These are phyloP conservation scores for Pelomyxa schiedti DNA, from an alignment of 78 protist genomes.

Conservation along the genomic window DNA sequence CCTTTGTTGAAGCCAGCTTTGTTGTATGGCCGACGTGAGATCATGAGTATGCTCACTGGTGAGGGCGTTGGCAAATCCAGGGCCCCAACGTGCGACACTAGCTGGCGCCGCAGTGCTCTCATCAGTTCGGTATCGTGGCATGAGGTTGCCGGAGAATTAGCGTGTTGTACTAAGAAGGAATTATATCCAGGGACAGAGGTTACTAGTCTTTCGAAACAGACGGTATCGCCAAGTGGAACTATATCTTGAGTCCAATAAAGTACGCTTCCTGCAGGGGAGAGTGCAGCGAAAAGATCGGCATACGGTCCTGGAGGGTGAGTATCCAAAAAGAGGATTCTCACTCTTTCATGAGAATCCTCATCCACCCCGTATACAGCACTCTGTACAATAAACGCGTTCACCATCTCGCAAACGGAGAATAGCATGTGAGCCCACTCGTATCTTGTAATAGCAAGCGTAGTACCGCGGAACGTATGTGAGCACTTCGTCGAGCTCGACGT, in stretches of 20 bases:
- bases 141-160: not conserved
- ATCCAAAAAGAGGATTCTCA: not conserved
- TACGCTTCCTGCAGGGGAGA: not conserved
- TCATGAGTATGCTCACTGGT: not conserved
- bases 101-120: not conserved
- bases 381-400: not conserved
- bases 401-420: not conserved
- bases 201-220: not conserved
- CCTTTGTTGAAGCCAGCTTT: not conserved
- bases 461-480: too few relatives aligned
- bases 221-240: not conserved
- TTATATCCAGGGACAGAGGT: not conserved
- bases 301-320: not conserved
- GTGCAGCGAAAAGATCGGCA: not conserved
- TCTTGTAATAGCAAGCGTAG: not conserved
- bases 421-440: not conserved
- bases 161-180: not conserved
- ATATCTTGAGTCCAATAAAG: not conserved
- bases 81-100: not conserved
- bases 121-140: not conserved
- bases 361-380: not conserved
- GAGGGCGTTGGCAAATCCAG: not conserved
- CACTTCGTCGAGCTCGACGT: too few relatives aligned
- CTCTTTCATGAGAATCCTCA: not conserved
- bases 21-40: not conserved